Conservation (phyloP, 306 rosid genomes). For the Pyrus bretschneideri region DNA sequence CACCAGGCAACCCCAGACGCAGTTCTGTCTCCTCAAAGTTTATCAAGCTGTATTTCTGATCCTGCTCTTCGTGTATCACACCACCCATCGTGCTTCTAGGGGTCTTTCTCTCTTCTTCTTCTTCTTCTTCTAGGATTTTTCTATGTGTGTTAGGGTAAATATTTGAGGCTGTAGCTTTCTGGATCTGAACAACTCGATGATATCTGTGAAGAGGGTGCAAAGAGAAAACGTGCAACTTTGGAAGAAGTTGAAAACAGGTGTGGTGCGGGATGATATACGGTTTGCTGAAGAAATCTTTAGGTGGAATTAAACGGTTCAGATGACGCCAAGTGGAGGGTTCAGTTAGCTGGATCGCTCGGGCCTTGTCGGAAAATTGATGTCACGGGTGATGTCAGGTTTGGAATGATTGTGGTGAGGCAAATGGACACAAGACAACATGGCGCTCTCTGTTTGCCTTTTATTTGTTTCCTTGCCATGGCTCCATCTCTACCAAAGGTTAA, state of each 20-base stretch:
- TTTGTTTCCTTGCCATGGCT: constrained; percentile 15
- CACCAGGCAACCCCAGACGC: constrained; percentile 81
- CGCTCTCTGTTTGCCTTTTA: constrained; percentile 16
- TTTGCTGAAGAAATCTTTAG: not conserved
- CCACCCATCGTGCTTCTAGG: not conserved
- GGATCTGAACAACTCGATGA: not conserved
- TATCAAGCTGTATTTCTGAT: constrained; percentile 34
- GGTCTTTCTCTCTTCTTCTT: not conserved
- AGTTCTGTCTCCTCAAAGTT: constrained; percentile 75
- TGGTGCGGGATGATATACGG: constrained; percentile 24
- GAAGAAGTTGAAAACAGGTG: not conserved
- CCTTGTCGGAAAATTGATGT: constrained; percentile 56
- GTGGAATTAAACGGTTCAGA: constrained; percentile 1
- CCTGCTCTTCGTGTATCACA: not conserved
- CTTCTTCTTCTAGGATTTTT: not conserved
- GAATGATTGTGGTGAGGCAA: constrained; percentile 38
- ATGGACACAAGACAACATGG: constrained; percentile 32
- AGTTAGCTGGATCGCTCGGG: constrained; percentile 20
- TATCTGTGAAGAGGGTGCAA: constrained; percentile 4
- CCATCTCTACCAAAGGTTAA: constrained; percentile 1
- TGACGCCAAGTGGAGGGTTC: constrained; percentile 41
- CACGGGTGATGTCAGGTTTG: constrained; percentile 36
- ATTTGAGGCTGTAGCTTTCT: not conserved
- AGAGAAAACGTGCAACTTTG: not conserved
- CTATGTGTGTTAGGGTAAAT: not conserved